Base-by-base conservation (phyloP, 2,329 filamentous ascomycete genomes). In the Colletotrichum nymphaeae region DNA sequence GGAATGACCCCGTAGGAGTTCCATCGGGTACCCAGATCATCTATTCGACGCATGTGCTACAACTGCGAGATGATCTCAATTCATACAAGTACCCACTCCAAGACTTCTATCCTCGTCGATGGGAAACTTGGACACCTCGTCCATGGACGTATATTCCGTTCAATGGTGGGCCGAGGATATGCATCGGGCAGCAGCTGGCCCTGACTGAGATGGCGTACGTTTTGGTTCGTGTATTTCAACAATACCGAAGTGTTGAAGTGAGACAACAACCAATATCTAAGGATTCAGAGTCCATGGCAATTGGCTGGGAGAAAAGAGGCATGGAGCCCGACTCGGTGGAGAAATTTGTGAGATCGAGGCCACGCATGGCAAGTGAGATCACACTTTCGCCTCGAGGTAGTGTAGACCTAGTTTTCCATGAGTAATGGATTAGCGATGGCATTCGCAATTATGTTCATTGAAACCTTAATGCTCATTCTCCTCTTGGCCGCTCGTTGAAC, bases 181-280 rank as follows among this genome's bases (percentile, higher is more conserved):
- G 88, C 74, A 86, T 90, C 42, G 88, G 88, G 1, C 88, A 90
- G 80, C 88, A 90, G 71, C 90, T 91, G 79, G 88, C 88, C 3
- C 84, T 87, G 78, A 86, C 88, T 2, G 88, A 90, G 80, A 90
- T 90, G 86, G 86, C 84, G 0, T 90, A 83, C 75, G 55, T 58
- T 4, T n/a, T 58, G 9, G 55, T 58, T 11, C 55, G 55, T 5
- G 55, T 58, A 11, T 58, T 58, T 58, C 55, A 58, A n/a, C 55
- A 19, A 12, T 58, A 58, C 26, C n/a, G 11, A 28, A 32, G 55
- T 12, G 28, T 58, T 5, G 26, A 58, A 32, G 12, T 22, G 4
- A n/a, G 28, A 22, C 42, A n/a, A 9, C 1, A n/a, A n/a, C 6
- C 30, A 8, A 28, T n/a, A 4, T 12, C n/a, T 19, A 4, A 11